phyloP scores from a whole-genome alignment of 148 eudicot species.

The Beta vulgaris region DNA sequence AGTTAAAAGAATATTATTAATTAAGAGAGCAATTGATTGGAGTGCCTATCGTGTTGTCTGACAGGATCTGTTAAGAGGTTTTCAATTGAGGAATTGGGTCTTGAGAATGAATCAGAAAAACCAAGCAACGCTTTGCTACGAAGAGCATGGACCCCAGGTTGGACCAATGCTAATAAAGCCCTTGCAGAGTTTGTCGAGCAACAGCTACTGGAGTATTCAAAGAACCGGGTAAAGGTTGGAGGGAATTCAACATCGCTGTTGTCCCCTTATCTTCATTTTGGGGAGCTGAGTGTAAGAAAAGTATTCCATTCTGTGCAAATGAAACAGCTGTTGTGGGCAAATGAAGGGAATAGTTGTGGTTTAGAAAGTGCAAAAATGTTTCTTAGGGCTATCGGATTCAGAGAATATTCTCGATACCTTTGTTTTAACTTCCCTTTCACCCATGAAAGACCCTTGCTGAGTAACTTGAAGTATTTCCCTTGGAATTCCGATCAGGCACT shows the following conservation, averaged over 20 bases:
- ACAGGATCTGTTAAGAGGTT: constrained; percentile 50
- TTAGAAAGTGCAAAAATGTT: constrained; percentile 59
- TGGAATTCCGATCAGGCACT: constrained; percentile 62
- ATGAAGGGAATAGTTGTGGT: constrained; percentile 55
- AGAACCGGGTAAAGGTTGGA: constrained; percentile 51
- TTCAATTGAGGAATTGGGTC: constrained; percentile 72
- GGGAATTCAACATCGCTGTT: constrained; percentile 77
- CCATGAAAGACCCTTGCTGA: constrained; percentile 73
- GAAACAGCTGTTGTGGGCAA: constrained; percentile 77
- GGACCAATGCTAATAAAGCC: constrained; percentile 79
- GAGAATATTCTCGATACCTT: constrained; percentile 95
- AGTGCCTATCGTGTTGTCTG: constrained; percentile 12
- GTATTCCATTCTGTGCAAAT: constrained; percentile 62
- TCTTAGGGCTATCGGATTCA: constrained; percentile 73
- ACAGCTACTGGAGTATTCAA: constrained; percentile 58
- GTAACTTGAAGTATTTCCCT: constrained; percentile 70
- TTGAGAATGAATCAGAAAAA: constrained; percentile 83
- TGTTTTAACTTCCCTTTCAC: constrained; percentile 95
- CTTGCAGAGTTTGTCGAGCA: constrained; percentile 66
- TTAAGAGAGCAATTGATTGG: constrained; percentile 1
- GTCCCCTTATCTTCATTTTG: constrained; percentile 92
- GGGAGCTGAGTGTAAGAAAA: constrained; percentile 81
- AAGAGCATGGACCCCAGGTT: constrained; percentile 94
- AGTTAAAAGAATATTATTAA: too few relatives aligned
- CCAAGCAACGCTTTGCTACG: constrained; percentile 84